A percentile compares a stretch with the other conserved stretches of the same genome.
Conservation (phyloP, 1,284 basidiomycete species). For the Marasmius oreades region DNA sequence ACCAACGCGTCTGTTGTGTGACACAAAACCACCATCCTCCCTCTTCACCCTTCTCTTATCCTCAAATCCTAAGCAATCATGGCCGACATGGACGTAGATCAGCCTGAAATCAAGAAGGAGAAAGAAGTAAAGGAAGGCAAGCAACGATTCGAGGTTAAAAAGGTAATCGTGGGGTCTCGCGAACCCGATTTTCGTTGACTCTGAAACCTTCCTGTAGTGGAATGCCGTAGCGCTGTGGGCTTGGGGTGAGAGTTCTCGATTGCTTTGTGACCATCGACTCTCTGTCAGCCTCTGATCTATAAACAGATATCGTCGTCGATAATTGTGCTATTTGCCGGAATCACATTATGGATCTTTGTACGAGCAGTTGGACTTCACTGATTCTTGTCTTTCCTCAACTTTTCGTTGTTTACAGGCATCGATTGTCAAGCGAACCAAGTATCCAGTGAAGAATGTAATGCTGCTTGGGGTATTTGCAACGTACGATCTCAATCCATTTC, state of each 20-base stretch:
- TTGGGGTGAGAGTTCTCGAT: slow-evolving; percentile 66
- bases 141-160: slow-evolving; percentile 92
- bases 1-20: background rate
- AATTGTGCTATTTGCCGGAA: slow-evolving; percentile 96
- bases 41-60: background rate
- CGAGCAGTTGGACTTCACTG: slow-evolving; percentile 23
- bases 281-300: slow-evolving; percentile 7
- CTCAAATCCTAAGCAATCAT: slow-evolving; percentile 26
- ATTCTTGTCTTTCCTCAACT: background rate
- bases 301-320: slow-evolving; percentile 87
- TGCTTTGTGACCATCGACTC: slow-evolving; percentile 14
- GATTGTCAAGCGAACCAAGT: slow-evolving; percentile 99
- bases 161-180: slow-evolving; percentile 48
- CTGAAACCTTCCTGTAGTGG: slow-evolving; percentile 61
- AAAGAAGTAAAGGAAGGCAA: slow-evolving; percentile 62
- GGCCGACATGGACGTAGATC: slow-evolving; percentile 84
- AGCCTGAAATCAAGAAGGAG: slow-evolving; percentile 39
- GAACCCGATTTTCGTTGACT: slow-evolving; percentile 3
- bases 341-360: slow-evolving; percentile 98
- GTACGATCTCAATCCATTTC: slow-evolving; percentile 48
- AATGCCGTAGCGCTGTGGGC: slow-evolving; percentile 96
- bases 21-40: background rate
- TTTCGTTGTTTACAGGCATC: slow-evolving; percentile 64
- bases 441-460: slow-evolving; percentile 96
- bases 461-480: slow-evolving; percentile 99